Conservation (phyloP, 1,284 basidiomycete genomes). For the Porogramme epimiltina region DNA sequence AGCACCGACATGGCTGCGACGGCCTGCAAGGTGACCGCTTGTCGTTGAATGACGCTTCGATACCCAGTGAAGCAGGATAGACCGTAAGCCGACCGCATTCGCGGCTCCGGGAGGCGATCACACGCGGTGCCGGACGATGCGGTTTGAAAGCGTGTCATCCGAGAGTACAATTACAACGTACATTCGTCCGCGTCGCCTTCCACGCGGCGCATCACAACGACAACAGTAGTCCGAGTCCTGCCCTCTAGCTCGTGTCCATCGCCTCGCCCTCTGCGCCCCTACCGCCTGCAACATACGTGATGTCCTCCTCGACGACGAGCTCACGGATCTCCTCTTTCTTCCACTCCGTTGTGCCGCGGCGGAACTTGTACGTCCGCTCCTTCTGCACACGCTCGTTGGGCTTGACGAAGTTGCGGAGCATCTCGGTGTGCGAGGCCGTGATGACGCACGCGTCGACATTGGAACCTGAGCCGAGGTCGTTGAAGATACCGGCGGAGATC, state of each 20-base stretch:
- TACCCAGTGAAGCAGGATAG: too few relatives aligned
- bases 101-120: too few relatives aligned
- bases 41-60: too few relatives aligned
- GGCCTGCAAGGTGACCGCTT: too few relatives aligned
- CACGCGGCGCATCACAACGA: slow-evolving; percentile 5
- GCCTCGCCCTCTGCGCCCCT: slow-evolving; percentile 44
- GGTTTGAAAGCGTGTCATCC: slow-evolving; percentile 5
- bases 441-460: slow-evolving; percentile 98
- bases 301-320: slow-evolving; percentile 73
- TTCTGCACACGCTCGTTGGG: slow-evolving; percentile 90
- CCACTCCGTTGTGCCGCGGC: slow-evolving; percentile 86
- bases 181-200: background rate
- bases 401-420: slow-evolving; percentile 88
- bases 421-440: slow-evolving; percentile 81
- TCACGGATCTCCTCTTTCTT: slow-evolving; percentile 77
- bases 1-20: too few relatives aligned
- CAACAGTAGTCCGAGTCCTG: background rate
- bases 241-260: slow-evolving; percentile 60
- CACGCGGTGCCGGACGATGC: background rate
- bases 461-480: slow-evolving; percentile 97
- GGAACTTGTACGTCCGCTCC: slow-evolving; percentile 84
- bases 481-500: slow-evolving; percentile 96
- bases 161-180: slow-evolving; percentile 18
- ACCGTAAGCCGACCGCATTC: too few relatives aligned
- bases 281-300: slow-evolving; percentile 46